These are phyloP conservation scores for Jatropha podagrica DNA, from an alignment of 441 rosid species.

Conservation along the genomic window DNA sequence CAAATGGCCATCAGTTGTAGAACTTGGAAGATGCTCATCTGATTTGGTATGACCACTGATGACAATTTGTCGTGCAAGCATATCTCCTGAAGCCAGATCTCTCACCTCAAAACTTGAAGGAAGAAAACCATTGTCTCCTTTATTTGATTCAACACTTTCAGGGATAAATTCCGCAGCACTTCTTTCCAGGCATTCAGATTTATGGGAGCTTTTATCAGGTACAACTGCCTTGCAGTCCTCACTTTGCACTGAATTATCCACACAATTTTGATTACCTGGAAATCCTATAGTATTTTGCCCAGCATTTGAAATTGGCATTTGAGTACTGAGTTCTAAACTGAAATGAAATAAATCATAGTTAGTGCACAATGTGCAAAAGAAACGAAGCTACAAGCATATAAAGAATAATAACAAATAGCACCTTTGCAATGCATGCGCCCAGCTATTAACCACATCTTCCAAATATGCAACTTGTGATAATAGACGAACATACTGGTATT, in stretches of 20 bases:
- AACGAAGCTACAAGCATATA: conserved; percentile 20
- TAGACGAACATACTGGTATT: conserved; percentile 67
- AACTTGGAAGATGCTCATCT: conserved; percentile 27
- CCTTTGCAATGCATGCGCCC: conserved; percentile 91
- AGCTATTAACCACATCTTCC: conserved; percentile 89
- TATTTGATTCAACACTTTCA: conserved; percentile 38
- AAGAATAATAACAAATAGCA: conserved; percentile 29
- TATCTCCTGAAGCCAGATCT: conserved; percentile 26
- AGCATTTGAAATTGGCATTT: conserved; percentile 39
- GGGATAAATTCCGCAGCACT: conserved; percentile 24
- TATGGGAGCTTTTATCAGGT: conserved; percentile 25
- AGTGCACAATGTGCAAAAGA: conserved; percentile 26
- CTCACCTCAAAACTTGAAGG: conserved; percentile 23
- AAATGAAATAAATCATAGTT: conserved; percentile 36
- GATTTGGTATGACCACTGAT: conserved; percentile 25
- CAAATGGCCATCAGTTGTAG: conserved; percentile 28
- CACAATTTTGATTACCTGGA: conserved; percentile 24
- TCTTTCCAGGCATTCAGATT: conserved; percentile 34
- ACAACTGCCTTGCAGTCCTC: conserved; percentile 33
- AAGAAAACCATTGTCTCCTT: conserved; percentile 24
- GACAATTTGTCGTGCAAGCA: conserved; percentile 13
- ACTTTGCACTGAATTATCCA: conserved; percentile 31
- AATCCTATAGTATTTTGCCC: conserved; percentile 33
- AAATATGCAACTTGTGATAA: conserved; percentile 93
- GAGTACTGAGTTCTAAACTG: conserved; percentile 70